These are phyloP conservation scores for Microstroma glucosiphilum DNA, from an alignment of 1,284 basidiomycete species.

Conservation along the genomic window DNA sequence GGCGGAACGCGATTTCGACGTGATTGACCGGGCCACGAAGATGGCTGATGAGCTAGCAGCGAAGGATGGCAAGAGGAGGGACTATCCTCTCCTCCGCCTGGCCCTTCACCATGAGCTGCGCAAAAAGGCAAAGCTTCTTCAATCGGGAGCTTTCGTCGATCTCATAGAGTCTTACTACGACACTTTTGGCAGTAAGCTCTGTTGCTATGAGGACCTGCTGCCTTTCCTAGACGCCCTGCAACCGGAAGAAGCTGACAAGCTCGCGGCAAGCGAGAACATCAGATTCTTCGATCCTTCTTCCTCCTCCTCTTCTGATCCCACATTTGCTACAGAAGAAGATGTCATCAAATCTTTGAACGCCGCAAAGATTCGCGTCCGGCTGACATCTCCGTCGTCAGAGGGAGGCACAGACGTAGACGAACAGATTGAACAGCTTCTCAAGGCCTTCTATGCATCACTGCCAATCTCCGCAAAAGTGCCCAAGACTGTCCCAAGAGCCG, in stretches of 20 bases:
- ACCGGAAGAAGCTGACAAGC: conserved; percentile 51
- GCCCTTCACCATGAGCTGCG: conserved; percentile 34
- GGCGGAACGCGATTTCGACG: neutral
- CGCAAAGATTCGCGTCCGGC: neutral
- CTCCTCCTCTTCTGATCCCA: neutral
- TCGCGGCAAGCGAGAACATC: conserved; percentile 9
- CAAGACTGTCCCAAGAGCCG: conserved; percentile 2
- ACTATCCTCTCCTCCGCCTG: conserved; percentile 52
- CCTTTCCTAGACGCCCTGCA: conserved; percentile 59
- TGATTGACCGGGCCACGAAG: neutral
- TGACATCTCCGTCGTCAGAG: neutral
- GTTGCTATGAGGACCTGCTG: conserved; percentile 75
- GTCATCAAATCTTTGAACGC: neutral
- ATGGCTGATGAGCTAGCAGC: neutral
- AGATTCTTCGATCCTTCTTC: conserved; percentile 2
- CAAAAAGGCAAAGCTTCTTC: conserved; percentile 23
- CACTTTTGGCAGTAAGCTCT: conserved; percentile 69
- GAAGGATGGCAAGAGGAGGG: conserved; percentile 51
- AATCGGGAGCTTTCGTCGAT: conserved; percentile 44
- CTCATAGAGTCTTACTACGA: conserved; percentile 61
- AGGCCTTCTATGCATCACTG: conserved; percentile 5
- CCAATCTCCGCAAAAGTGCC: neutral
- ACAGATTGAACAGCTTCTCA: neutral
- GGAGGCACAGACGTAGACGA: neutral
- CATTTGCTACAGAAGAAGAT: neutral